A percentile compares a stretch with the other conserved stretches of the same genome.
Conservation (phyloP, 2,329 filamentous ascomycete species). For the Sclerotinia minor region DNA sequence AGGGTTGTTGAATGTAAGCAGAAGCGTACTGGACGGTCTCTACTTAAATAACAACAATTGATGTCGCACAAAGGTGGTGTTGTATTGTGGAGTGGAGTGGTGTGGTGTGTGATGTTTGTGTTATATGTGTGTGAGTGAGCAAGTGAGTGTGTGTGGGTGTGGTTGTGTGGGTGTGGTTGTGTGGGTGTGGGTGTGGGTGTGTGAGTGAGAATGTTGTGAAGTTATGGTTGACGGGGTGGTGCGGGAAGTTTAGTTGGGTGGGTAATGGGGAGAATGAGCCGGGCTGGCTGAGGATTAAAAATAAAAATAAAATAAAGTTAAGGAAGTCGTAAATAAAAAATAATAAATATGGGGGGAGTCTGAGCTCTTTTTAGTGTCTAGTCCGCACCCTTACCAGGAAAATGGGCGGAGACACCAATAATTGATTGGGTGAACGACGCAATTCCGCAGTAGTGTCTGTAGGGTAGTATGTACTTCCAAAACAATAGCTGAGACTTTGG, state of each 20-base stretch:
- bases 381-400: neutral
- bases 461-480: constrained; percentile 8
- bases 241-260: constrained; percentile 14
- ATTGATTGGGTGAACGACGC: neutral
- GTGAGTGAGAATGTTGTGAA: constrained; percentile 6
- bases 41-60: constrained; percentile 23
- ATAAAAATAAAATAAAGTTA: constrained; percentile 1
- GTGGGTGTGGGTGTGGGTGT: neutral
- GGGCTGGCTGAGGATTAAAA: constrained; percentile 5
- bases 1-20: neutral
- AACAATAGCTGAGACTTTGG: constrained; percentile 18
- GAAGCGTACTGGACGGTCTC: constrained; percentile 10
- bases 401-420: constrained; percentile 3
- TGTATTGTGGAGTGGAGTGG: neutral
- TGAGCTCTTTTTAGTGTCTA: constrained; percentile 20
- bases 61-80: constrained; percentile 17
- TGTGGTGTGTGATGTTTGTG: neutral
- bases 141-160: neutral
- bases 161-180: neutral
- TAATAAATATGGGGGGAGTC: constrained; percentile 13
- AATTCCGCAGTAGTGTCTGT: constrained; percentile 11
- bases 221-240: constrained; percentile 18
- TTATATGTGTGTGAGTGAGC: neutral
- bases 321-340: constrained; percentile 7
- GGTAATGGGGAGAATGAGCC: neutral